phyloP scores from a whole-genome alignment of 202 grass and related monocot genomes.

The Setaria italica region DNA sequence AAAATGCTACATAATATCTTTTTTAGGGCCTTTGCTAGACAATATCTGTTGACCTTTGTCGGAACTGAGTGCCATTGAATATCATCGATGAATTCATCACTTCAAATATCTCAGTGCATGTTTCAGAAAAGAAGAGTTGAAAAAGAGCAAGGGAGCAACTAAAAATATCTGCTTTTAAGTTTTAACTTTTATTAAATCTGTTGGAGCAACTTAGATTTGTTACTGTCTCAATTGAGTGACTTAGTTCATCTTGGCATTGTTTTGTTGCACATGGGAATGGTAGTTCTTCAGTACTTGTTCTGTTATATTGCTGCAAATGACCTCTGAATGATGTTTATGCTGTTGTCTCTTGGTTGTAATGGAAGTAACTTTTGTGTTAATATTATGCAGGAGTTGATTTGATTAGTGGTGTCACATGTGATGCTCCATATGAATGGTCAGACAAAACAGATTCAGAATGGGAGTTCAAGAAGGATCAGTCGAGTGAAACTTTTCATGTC shows the following conservation, averaged over 20 bases:
- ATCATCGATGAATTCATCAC: not conserved
- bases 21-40: not conserved
- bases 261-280: not conserved
- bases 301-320: not conserved
- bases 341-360: not conserved
- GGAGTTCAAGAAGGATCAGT: slow-evolving; percentile 76
- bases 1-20: not conserved
- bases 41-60: not conserved
- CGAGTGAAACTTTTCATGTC: slow-evolving; percentile 76
- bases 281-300: not conserved
- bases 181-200: not conserved
- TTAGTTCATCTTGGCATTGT: not conserved
- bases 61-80: not conserved
- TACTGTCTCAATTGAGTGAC: not conserved
- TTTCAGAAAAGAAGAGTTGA: not conserved
- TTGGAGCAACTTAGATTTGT: slow-evolving; percentile 1
- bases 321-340: not conserved
- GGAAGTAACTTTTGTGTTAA: slow-evolving; percentile 1
- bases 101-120: slow-evolving; percentile 5
- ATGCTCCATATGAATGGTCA: slow-evolving; percentile 84
- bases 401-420: slow-evolving; percentile 73
- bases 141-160: not conserved
- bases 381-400: slow-evolving; percentile 38
- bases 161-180: not conserved
- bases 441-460: slow-evolving; percentile 79